Evolutionary conservation across 257 asterid species (phyloP), one percentile per base, ranked within the genome.

Genomic region (Rhazya stricta): DNA sequence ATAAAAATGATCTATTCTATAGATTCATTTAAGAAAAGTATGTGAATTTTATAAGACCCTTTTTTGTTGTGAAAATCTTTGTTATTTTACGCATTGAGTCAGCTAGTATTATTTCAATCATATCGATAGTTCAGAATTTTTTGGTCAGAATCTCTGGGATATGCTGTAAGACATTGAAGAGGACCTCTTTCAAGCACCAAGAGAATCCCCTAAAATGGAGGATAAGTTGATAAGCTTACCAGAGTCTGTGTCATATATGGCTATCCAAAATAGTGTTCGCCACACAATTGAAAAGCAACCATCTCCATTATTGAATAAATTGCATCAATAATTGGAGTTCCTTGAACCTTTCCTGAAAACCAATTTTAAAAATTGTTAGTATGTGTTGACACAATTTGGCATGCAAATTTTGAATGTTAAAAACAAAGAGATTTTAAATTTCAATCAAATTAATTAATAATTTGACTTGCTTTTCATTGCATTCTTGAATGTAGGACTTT

Each of bases 261-360:
- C 34, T 73, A 29, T 58, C 43, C 25, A 53, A 36, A 34, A 36
- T 2, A 46, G 27, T 23, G 12, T 36, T 45, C 37, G 46, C 58
- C 58, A 51, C 9, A 71, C 11, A 21, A 53, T 13, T 71, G 7
- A 34, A 32, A 6, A 19, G 18, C 37, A 29, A 53, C 32, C 34
- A 45, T 25, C 62, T 69, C 42, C 77, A 57, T 69, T 19, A 21
- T 56, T 39, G 43, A 39, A 39, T 39, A 39, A 39, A 39, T 3
- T 39, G 50, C 50, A 72, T 37, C 74, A 61, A 68, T 42, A 79
- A 72, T 77, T 77, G 54, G 63, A 60, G 69, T 72, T 74, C 13
- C 48, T 50, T 68, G 60, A 25, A 6, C 32, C 12, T 10, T 48
- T 4, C 4, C 9, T 13, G 19, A 57, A 41, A 56, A 56, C 36